These are phyloP conservation scores for Phycomyces nitens DNA, from an alignment of 192 early-diverging fungal species.

Conservation along the genomic window DNA sequence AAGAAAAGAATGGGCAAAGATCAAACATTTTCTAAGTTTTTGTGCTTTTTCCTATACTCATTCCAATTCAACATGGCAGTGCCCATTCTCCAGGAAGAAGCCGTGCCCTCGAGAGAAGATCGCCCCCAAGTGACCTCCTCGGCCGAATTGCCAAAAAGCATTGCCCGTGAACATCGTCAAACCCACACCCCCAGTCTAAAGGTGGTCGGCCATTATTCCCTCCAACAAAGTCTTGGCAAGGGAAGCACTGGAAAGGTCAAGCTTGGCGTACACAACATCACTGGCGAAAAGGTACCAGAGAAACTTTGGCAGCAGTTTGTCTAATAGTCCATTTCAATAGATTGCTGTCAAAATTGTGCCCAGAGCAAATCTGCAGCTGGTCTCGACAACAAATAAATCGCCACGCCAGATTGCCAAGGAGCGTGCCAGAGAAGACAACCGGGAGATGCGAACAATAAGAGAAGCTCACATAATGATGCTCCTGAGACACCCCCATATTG, in stretches of 20 bases:
- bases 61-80: not conserved
- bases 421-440: slow-evolving; percentile 40
- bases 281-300: slow-evolving; percentile 67
- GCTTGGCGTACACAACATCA: slow-evolving; percentile 69
- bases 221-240: slow-evolving; percentile 82
- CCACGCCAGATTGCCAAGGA: slow-evolving; percentile 28
- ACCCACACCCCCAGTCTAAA: slow-evolving; percentile 11
- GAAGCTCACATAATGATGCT: slow-evolving; percentile 73
- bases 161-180: not conserved
- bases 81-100: not conserved
- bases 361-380: slow-evolving; percentile 22
- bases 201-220: slow-evolving; percentile 28
- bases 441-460: slow-evolving; percentile 67
- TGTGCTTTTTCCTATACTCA: not conserved
- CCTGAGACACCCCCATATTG: slow-evolving; percentile 81
- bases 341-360: slow-evolving; percentile 66
- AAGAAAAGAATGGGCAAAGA: not conserved
- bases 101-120: not conserved
- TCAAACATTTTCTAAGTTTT: not conserved
- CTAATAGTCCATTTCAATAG: slow-evolving; percentile 19
- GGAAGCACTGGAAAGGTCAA: slow-evolving; percentile 98
- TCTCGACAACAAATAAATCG: slow-evolving; percentile 13
- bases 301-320: not conserved
- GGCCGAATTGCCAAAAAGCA: slow-evolving; percentile 1
- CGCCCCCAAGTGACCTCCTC: not conserved